A percentile compares a stretch with the other conserved stretches of the same genome.
phyloP scores from a whole-genome alignment of 2,329 filamentous ascomycete species.

The Microcera coccophila region DNA sequence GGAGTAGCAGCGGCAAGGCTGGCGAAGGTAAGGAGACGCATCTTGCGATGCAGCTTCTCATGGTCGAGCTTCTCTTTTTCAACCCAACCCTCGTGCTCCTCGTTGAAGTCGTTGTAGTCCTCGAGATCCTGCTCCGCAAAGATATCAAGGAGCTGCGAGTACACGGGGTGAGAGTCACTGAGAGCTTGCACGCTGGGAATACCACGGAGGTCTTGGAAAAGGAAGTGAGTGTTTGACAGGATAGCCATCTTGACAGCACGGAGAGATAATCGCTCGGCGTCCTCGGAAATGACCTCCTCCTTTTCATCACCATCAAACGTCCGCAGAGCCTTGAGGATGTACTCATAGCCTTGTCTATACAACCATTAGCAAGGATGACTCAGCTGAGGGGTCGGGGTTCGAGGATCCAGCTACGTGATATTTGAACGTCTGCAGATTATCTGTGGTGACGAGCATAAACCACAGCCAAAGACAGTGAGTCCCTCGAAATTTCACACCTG shows the following conservation, averaged over 20 bases:
- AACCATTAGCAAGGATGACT: constrained; percentile 14
- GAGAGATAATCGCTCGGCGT: constrained; percentile 58
- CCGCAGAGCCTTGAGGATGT: constrained; percentile 59
- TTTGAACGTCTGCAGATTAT: too few species aligned
- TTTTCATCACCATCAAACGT: constrained; percentile 56
- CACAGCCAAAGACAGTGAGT: background rate
- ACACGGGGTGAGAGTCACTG: constrained; percentile 74
- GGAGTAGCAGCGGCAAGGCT: constrained; percentile 80
- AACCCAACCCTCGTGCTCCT: constrained; percentile 83
- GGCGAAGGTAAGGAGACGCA: constrained; percentile 89
- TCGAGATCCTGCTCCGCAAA: constrained; percentile 93
- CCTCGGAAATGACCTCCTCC: constrained; percentile 54
- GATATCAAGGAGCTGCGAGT: constrained; percentile 90
- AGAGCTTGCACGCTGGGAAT: constrained; percentile 83
- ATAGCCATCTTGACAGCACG: constrained; percentile 54
- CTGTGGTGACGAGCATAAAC: too few species aligned
- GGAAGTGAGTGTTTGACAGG: constrained; percentile 54
- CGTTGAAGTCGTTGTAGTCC: constrained; percentile 92
- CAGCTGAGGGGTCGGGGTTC: constrained; percentile 1
- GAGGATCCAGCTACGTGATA: too few species aligned
- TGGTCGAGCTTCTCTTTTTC: constrained; percentile 70
- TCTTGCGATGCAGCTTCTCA: constrained; percentile 82
- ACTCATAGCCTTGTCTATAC: constrained; percentile 59
- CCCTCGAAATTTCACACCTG: constrained; percentile 1
- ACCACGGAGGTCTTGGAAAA: constrained; percentile 76